A percentile compares a stretch with the other conserved stretches of the same genome.
Evolutionary conservation across 768 basidiomycete species (phyloP).

Genomic region (Symmetrospora coprosmae): DNA sequence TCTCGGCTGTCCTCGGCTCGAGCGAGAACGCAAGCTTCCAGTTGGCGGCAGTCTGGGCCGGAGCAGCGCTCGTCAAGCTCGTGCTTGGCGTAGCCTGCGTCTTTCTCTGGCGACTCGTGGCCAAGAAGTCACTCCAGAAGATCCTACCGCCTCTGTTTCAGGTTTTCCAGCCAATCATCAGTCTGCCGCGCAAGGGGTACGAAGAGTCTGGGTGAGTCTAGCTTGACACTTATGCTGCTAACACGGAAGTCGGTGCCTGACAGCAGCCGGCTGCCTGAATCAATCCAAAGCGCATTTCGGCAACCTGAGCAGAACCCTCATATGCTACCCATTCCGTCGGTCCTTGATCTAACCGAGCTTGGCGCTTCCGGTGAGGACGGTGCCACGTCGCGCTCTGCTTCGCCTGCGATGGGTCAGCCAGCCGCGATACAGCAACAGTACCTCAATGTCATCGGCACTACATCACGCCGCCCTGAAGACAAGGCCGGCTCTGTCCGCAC

Average conservation of each 20-base stretch:
- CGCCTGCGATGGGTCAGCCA: neutral
- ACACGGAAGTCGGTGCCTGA: too few species aligned
- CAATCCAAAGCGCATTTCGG: too few species aligned
- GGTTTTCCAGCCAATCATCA: conserved; percentile 45
- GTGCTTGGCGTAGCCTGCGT: conserved; percentile 57
- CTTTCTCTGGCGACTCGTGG: conserved; percentile 73
- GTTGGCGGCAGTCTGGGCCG: neutral
- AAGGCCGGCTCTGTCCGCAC: too few species aligned
- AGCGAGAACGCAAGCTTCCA: conserved; percentile 19
- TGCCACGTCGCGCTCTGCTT: neutral
- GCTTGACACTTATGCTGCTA: too few species aligned
- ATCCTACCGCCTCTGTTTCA: conserved; percentile 76
- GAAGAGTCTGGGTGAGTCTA: conserved; percentile 59
- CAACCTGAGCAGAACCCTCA: conserved; percentile 20
- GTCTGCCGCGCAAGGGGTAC: conserved; percentile 78
- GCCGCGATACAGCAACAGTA: neutral
- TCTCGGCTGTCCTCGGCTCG: conserved; percentile 41
- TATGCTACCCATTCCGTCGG: conserved; percentile 63
- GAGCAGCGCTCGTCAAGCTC: conserved; percentile 35
- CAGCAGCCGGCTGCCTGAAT: too few species aligned
- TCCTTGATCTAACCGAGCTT: conserved; percentile 57
- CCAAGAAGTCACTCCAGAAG: conserved; percentile 59
- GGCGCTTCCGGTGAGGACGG: conserved; percentile 2
- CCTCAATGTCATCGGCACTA: neutral
- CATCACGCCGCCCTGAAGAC: neutral